These are phyloP conservation scores for Tephrocybe rancida DNA, from an alignment of 768 basidiomycete species.

Conservation along the genomic window DNA sequence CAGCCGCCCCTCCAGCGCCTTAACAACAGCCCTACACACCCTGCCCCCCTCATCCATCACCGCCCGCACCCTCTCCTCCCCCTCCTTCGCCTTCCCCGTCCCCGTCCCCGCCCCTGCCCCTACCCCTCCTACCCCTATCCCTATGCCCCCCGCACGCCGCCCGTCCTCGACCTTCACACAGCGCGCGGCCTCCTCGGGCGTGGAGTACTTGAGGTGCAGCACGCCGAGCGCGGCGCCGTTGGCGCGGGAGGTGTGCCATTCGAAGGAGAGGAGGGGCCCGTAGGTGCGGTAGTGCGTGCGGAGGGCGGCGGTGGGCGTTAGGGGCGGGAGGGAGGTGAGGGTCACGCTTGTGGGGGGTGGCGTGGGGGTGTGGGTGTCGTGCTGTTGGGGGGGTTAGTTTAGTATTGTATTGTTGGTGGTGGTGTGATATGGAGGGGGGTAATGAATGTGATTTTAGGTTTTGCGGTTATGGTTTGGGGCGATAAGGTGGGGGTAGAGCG, in stretches of 20 bases:
- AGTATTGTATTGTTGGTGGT: constrained; percentile 2
- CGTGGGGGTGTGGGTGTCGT: constrained; percentile 71
- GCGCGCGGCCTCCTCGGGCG: constrained; percentile 66
- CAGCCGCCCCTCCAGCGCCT: constrained; percentile 62
- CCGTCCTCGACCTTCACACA: constrained; percentile 74
- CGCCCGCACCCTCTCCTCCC: constrained; percentile 67
- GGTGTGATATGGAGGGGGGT: not conserved
- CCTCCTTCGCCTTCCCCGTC: constrained; percentile 49
- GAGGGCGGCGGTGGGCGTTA: constrained; percentile 69
- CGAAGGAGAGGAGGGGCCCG: constrained; percentile 67
- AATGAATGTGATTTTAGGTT: too few relatives aligned
- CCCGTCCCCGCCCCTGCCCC: constrained; percentile 34
- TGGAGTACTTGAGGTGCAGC: constrained; percentile 67
- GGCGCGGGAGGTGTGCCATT: constrained; percentile 75
- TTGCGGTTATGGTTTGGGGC: too few relatives aligned
- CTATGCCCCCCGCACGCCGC: constrained; percentile 50
- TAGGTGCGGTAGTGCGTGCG: constrained; percentile 63
- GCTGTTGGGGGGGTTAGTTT: constrained; percentile 43
- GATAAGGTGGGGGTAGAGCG: too few relatives aligned
- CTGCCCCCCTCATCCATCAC: constrained; percentile 80
- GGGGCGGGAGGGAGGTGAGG: constrained; percentile 67
- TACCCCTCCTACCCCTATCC: constrained; percentile 32
- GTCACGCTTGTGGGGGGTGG: constrained; percentile 78
- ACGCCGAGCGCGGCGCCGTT: constrained; percentile 87
- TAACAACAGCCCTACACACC: constrained; percentile 63